A percentile compares a stretch with the other conserved stretches of the same genome.
phyloP scores from a whole-genome alignment of 2,329 filamentous ascomycete species.

The Stemphylium lycopersici region DNA sequence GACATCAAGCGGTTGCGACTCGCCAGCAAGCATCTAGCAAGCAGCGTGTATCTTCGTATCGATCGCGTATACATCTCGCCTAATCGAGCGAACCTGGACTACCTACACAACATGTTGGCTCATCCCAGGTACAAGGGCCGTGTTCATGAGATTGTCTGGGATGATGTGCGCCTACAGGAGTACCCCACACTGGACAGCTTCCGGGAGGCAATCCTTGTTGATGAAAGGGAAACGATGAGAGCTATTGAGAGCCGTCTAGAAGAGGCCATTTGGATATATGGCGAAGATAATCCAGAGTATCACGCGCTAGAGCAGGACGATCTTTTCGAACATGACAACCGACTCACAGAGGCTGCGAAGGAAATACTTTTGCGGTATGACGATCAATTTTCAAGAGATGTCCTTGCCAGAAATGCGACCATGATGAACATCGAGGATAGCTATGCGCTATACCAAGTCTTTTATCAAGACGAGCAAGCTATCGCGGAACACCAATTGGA shows the following conservation, averaged over 20 bases:
- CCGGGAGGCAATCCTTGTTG: slow-evolving; percentile 17
- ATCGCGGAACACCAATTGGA: slow-evolving; percentile 39
- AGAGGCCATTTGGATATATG: slow-evolving; percentile 8
- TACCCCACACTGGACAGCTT: slow-evolving; percentile 22
- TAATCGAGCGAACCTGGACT: slow-evolving; percentile 49
- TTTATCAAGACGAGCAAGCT: slow-evolving; percentile 44
- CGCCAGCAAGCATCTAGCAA: slow-evolving; percentile 19
- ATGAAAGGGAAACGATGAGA: slow-evolving; percentile 17
- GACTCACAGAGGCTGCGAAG: slow-evolving; percentile 25
- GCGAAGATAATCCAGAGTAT: slow-evolving; percentile 10
- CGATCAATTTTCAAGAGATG: slow-evolving; percentile 18
- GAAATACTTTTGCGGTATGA: slow-evolving; percentile 19
- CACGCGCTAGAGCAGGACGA: slow-evolving; percentile 15
- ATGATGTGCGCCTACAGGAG: slow-evolving; percentile 43
- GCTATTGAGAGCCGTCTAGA: slow-evolving; percentile 18
- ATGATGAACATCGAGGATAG: slow-evolving; percentile 33
- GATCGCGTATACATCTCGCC: slow-evolving; percentile 51
- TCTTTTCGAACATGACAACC: slow-evolving; percentile 15
- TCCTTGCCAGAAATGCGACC: slow-evolving; percentile 21
- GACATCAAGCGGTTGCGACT: slow-evolving; percentile 34
- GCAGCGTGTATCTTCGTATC: slow-evolving; percentile 35
- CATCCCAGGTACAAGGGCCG: slow-evolving; percentile 41
- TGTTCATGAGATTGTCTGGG: slow-evolving; percentile 52
- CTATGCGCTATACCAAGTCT: slow-evolving; percentile 36
- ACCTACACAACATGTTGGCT: slow-evolving; percentile 47